phyloP scores from a whole-genome alignment of 1,284 basidiomycete species.

The Trichosporon faecale region DNA sequence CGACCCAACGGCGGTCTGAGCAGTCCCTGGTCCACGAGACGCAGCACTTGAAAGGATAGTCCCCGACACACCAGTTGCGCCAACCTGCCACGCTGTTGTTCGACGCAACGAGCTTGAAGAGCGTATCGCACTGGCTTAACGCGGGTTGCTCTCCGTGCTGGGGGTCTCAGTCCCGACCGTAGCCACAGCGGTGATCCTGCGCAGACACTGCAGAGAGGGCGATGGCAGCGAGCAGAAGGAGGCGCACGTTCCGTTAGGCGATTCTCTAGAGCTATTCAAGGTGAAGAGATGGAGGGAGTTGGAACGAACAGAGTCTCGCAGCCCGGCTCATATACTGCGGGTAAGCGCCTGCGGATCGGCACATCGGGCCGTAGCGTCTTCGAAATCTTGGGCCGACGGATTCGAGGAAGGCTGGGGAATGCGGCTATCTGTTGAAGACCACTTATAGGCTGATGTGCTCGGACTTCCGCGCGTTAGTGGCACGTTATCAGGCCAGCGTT shows the following conservation, averaged over 20 bases:
- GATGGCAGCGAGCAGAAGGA: neutral
- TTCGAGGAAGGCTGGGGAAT: no score
- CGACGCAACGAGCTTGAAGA: neutral
- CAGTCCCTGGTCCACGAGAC: neutral
- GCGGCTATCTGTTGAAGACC: no score
- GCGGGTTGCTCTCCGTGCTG: no score
- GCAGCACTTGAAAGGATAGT: neutral
- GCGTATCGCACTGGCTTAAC: neutral
- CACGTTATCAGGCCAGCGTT: no score
- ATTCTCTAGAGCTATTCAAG: neutral
- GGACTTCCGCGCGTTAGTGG: no score
- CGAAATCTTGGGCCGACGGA: no score
- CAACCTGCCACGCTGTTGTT: neutral
- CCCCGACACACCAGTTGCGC: neutral
- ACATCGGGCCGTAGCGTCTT: no score
- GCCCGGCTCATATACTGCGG: neutral
- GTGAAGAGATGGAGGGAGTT: neutral
- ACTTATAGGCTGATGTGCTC: no score
- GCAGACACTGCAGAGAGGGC: neutral
- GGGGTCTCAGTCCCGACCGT: neutral
- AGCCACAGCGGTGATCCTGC: no score
- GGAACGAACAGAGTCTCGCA: no score
- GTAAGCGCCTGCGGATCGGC: no score
- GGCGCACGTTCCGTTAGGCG: neutral
- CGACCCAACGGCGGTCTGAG: neutral